phyloP scores from a whole-genome alignment of 345 rosid species.

The Citrus glauca region DNA sequence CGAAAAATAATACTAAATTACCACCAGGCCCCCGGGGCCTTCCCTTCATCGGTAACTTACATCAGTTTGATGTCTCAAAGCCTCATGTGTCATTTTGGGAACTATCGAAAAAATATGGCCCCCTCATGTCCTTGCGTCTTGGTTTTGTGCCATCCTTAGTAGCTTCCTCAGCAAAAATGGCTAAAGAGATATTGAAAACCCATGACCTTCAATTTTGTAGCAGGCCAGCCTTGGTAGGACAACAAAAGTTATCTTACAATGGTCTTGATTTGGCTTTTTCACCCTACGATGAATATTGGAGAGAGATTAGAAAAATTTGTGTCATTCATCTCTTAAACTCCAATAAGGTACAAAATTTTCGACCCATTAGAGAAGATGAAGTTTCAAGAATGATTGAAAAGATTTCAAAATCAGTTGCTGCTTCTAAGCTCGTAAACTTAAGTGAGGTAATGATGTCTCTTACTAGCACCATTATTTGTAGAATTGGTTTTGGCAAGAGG shows the following conservation, averaged over 20 bases:
- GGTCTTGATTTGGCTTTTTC: conserved; percentile 22
- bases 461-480: conserved; percentile 16
- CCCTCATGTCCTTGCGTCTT: conserved; percentile 40
- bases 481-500: conserved; percentile 27
- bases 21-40: conserved; percentile 50
- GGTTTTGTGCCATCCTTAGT: conserved; percentile 29
- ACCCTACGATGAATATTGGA: conserved; percentile 25
- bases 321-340: conserved; percentile 23
- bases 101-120: conserved; percentile 48
- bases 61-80: conserved; percentile 23
- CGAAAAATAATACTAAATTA: background rate
- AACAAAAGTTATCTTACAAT: background rate
- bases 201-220: conserved; percentile 28
- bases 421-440: background rate
- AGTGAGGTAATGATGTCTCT: conserved; percentile 12
- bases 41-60: conserved; percentile 54
- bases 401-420: background rate
- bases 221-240: background rate
- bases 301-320: conserved; percentile 26
- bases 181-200: conserved; percentile 19
- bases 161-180: conserved; percentile 30
- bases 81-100: conserved; percentile 28
- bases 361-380: conserved; percentile 21
- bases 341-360: conserved; percentile 10
- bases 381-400: conserved; percentile 21